A percentile compares a stretch with the other conserved stretches of the same genome.
Evolutionary conservation across 371 early-diverging fungal genomes (phyloP).

Genomic region (Smittium culicis): DNA sequence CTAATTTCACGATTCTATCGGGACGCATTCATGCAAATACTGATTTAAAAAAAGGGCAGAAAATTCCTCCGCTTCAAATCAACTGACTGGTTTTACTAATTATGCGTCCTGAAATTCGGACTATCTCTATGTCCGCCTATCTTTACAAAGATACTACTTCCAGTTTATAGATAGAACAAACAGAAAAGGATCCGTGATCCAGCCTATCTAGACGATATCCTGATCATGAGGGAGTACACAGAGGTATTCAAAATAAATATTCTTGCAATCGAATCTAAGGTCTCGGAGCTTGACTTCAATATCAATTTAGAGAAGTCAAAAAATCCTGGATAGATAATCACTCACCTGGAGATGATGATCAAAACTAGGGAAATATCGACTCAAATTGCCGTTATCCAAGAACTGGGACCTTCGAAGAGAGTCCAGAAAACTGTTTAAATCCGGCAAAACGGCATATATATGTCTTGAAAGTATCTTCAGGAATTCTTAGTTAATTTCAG

Average conservation of each 20-base stretch:
- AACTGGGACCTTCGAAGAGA: not conserved
- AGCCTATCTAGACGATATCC: conserved; percentile 32
- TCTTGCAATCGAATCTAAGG: conserved; percentile 16
- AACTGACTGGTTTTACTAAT: conserved; percentile 33
- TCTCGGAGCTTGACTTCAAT: conserved; percentile 22
- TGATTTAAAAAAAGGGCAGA: conserved; percentile 22
- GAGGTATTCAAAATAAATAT: conserved; percentile 12
- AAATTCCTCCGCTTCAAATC: conserved; percentile 34
- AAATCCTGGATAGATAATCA: conserved; percentile 24
- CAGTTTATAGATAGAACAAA: conserved; percentile 23
- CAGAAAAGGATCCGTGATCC: conserved; percentile 23
- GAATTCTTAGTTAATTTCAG: not conserved
- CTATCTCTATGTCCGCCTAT: conserved; percentile 32
- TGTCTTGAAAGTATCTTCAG: conserved; percentile 13
- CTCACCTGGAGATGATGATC: conserved; percentile 28
- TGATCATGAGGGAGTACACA: conserved; percentile 15
- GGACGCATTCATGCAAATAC: conserved; percentile 32
- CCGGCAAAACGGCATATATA: not conserved
- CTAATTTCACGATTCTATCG: conserved; percentile 25
- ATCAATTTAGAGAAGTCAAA: conserved; percentile 22
- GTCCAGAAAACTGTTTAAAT: not conserved
- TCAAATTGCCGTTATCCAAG: not conserved
- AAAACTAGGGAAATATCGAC: conserved; percentile 15
- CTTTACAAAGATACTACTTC: conserved; percentile 33
- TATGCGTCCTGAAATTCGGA: conserved; percentile 32